phyloP scores from a whole-genome alignment of 768 basidiomycete genomes.

The Rhodotorula toruloides region DNA sequence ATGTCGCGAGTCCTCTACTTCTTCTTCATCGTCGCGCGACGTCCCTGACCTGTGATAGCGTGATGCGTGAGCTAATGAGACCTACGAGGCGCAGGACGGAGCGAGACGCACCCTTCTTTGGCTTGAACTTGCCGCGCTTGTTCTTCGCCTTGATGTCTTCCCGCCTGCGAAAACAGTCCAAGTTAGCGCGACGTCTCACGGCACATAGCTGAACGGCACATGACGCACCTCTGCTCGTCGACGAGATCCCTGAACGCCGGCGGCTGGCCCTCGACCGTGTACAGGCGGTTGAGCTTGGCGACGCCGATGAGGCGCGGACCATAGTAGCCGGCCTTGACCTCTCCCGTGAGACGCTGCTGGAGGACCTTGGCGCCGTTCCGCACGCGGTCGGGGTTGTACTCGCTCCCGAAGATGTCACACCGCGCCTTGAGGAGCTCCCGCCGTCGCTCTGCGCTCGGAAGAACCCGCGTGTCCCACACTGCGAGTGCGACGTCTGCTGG shows the following conservation, averaged over 20 bases:
- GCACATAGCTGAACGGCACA: background rate
- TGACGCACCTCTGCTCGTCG: constrained; percentile 35
- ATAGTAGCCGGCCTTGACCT: constrained; percentile 80
- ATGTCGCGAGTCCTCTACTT: background rate
- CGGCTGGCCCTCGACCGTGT: no score
- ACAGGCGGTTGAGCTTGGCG: constrained; percentile 23
- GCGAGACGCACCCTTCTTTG: constrained; percentile 35
- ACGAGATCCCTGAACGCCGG: constrained; percentile 27
- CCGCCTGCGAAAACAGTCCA: constrained; percentile 21
- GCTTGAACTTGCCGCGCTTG: constrained; percentile 38
- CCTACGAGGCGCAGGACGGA: no score
- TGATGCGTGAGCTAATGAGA: no score
- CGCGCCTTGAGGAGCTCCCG: constrained; percentile 61
- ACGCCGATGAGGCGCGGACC: constrained; percentile 47
- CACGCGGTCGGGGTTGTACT: constrained; percentile 73
- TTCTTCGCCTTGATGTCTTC: constrained; percentile 39
- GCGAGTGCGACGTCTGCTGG: background rate
- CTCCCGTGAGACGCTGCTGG: constrained; percentile 70
- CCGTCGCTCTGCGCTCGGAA: constrained; percentile 48
- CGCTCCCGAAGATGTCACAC: constrained; percentile 73
- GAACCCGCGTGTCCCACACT: background rate
- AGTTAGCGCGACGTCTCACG: background rate
- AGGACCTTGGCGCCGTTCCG: constrained; percentile 92
- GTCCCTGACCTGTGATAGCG: constrained; percentile 28
- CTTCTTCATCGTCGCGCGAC: constrained; percentile 39